phyloP scores from a whole-genome alignment of 164 flowering plant genomes.

The Cinnamomum micranthum region DNA sequence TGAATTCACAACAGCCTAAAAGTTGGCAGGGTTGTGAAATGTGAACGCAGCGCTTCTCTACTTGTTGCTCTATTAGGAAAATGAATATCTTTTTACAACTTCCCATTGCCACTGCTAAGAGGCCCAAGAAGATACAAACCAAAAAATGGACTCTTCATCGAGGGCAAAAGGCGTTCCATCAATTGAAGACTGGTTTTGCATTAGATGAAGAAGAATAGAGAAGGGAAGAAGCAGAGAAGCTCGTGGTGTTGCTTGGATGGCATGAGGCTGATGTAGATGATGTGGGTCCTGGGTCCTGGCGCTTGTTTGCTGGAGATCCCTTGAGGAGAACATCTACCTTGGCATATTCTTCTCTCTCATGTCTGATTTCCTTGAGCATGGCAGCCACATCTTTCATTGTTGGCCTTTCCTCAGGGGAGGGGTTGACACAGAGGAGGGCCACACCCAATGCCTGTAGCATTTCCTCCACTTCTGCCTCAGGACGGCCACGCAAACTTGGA shows the following conservation, averaged over 20 bases:
- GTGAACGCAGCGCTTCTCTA: too few species aligned
- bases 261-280: conserved; percentile 27
- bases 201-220: conserved; percentile 58
- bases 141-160: not conserved
- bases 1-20: not conserved
- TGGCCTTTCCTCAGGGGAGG: conserved; percentile 79
- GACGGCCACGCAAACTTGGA: conserved; percentile 36
- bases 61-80: conserved; percentile 3
- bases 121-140: not conserved
- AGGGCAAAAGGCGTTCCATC: conserved; percentile 2
- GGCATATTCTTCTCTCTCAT: conserved; percentile 57
- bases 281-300: conserved; percentile 23
- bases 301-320: conserved; percentile 31
- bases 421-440: conserved; percentile 71
- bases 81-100: conserved; percentile 13
- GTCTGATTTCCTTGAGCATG: conserved; percentile 87
- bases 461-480: conserved; percentile 66
- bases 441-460: conserved; percentile 91
- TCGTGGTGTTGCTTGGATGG: conserved; percentile 51
- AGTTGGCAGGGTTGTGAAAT: not conserved
- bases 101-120: conserved; percentile 3
- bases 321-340: conserved; percentile 59
- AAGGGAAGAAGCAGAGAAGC: conserved; percentile 69
- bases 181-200: conserved; percentile 22
- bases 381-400: conserved; percentile 94